Evolutionary conservation across 2,329 filamentous ascomycete species (phyloP), one percentile per base, ranked within the genome.

Genomic region (Stylonectria norvegica): DNA sequence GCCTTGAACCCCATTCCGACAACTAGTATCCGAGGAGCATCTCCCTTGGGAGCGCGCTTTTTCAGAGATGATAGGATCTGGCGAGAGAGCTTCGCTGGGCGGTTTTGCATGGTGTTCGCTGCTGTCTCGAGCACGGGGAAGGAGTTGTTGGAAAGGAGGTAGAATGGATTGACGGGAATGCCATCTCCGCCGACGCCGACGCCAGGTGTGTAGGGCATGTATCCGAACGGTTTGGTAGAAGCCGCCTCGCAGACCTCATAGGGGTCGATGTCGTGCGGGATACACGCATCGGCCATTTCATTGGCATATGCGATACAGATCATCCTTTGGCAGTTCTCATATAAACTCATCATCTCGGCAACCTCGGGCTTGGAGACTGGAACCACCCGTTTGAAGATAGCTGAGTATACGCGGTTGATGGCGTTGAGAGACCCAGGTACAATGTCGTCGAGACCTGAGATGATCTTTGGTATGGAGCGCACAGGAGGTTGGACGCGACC

Each of bases 301-400:
- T 76, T 77, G 40, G 67, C 71, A 45, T 71, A 78, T 1, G 73
- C 72, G 28, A 75, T 73, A 45, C 65, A 65, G n/a, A 76, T 57
- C 68, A 75, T 76, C 3, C 73, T 63, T 51, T 77, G 71, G 53
- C 74, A 78, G 51, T 78, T 78, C 46, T 77, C 73, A 52, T 76
- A 78, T 5, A 76, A 57, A 52, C 78, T 78, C 42, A 66, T 72
- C 71, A 77, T 76, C 55, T 77, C 74, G 2, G 75, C 74, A 2
- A 76, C 71, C 49, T 78, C 74, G 3, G 74, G 72, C 29, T 56
- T 60, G 16, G 69, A 71, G 29, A 76, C 72, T 0, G 67, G 61
- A 4, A 76, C 59, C 5, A 76, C 56, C 0, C 53, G 54, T 23
- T 73, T 59, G 41, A 75, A 77, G 2, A 69, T 68, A 3, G 50